phyloP scores from a whole-genome alignment of 2,329 filamentous ascomycete species.

The Tolypocladium paradoxum region DNA sequence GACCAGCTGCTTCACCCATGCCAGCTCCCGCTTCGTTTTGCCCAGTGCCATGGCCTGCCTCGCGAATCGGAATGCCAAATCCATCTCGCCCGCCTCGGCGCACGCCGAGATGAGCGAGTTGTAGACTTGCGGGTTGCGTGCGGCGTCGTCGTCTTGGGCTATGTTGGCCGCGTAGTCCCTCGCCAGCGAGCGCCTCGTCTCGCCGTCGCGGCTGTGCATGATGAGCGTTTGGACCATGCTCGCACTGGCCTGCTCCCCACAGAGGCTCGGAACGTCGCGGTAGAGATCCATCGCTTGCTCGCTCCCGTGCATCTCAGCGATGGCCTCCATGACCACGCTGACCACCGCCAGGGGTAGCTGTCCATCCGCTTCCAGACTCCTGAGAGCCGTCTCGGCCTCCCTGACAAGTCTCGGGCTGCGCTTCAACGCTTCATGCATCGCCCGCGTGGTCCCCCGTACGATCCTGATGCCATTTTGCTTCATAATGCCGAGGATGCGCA shows the following conservation, averaged over 20 bases:
- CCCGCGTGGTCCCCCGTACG: constrained; percentile 50
- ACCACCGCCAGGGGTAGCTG: constrained; percentile 27
- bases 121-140: constrained; percentile 9
- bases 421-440: constrained; percentile 48
- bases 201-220: constrained; percentile 13
- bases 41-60: constrained; percentile 5
- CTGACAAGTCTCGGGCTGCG: constrained; percentile 32
- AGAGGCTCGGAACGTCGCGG: constrained; percentile 16
- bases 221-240: constrained; percentile 20
- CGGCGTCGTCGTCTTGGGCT: constrained; percentile 5
- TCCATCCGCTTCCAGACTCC: constrained; percentile 30
- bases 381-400: constrained; percentile 45
- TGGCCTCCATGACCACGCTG: constrained; percentile 23
- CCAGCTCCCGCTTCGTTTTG: constrained; percentile 5
- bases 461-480: constrained; percentile 36
- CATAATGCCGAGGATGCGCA: constrained; percentile 68
- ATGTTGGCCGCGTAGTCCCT: constrained; percentile 18
- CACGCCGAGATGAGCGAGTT: constrained; percentile 18
- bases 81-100: constrained; percentile 16
- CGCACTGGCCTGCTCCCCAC: constrained; percentile 14
- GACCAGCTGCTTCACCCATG: constrained; percentile 19
- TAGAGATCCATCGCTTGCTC: constrained; percentile 22
- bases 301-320: constrained; percentile 16
- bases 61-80: constrained; percentile 23
- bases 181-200: constrained; percentile 14